Base-by-base conservation (phyloP, 345 rosid genomes). In the Pistacia vera region DNA sequence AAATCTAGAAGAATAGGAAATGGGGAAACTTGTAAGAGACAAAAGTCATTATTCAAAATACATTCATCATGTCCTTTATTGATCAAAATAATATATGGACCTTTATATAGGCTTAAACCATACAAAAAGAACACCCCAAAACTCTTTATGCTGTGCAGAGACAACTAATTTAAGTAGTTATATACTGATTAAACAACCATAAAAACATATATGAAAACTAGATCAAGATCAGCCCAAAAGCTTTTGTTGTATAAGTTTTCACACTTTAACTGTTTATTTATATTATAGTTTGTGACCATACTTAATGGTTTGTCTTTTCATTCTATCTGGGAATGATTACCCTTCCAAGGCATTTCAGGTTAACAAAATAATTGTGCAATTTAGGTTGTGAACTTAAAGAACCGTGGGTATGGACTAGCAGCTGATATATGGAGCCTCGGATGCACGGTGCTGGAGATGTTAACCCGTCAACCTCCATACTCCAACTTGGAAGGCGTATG, bases 341-440 rank as follows among this genome's bases (percentile, higher is more conserved):
- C 51, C 8, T 51, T 12, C 12, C 1, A n/a, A 63, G 22, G 20
- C 1, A 22, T 63, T 63, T 73, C 33, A 63, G 52, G 36, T 73
- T 63, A 52, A 63, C 4, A 36, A 46, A n/a, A 18, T 62, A 18
- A 11, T 41, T 71, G 35, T 75, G 28, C 62, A 36, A 77, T 71
- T 67, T 80, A 94, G 98, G 97, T 94, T 75, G 89, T 92, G 60
- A 82, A 87, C 75, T 63, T 20, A 41, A 90, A 84, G 79, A 79
- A 66, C 74, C 86, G 72, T 1, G 93, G 94, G 41, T 90, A 92
- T 83, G 94, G 94, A 65, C 81, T 77, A 63, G 79, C 90, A 55
- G 94, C 96, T 79, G 97, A 94, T 84, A 90, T 92, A 80, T 94
- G 98, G 97, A 90, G 98, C 85, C 94, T 94, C 55, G 97, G 97